phyloP scores from a whole-genome alignment of 2,329 filamentous ascomycete genomes.

The Colletotrichum sp. region DNA sequence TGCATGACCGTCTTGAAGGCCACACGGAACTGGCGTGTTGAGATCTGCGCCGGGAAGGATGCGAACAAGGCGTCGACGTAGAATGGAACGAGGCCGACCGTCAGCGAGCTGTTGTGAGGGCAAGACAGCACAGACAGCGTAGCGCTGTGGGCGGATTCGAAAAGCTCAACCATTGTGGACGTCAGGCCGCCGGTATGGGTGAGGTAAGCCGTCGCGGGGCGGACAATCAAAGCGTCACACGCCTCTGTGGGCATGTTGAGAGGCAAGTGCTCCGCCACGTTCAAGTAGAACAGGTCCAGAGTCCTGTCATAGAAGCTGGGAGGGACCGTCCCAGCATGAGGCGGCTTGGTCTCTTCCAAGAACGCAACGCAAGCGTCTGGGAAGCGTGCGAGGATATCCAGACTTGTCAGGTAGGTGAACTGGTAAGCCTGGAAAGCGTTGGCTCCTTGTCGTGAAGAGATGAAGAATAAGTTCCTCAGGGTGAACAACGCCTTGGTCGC shows the following conservation, averaged over 20 bases:
- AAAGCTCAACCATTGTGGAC: constrained; percentile 63
- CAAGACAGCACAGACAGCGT: constrained; percentile 81
- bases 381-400: constrained; percentile 81
- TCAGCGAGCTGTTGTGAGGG: constrained; percentile 75
- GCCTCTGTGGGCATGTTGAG: constrained; percentile 68
- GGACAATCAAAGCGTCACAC: constrained; percentile 76
- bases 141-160: constrained; percentile 86
- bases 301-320: constrained; percentile 68
- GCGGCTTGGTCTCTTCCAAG: constrained; percentile 63
- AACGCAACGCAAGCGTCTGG: constrained; percentile 70
- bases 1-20: constrained; percentile 87
- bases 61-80: constrained; percentile 84
- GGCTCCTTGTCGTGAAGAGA: constrained; percentile 76
- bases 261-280: constrained; percentile 83
- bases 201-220: constrained; percentile 78
- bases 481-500: constrained; percentile 75
- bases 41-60: constrained; percentile 80
- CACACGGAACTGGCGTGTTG: constrained; percentile 83
- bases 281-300: constrained; percentile 88
- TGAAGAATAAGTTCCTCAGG: constrained; percentile 81
- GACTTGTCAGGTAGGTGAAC: constrained; percentile 81
- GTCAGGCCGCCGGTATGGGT: constrained; percentile 47
- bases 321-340: constrained; percentile 58
- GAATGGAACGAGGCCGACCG: constrained; percentile 75
- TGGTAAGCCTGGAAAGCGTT: constrained; percentile 82